phyloP scores from a whole-genome alignment of 73 alveolate genomes.

The Stentor coeruleus region DNA sequence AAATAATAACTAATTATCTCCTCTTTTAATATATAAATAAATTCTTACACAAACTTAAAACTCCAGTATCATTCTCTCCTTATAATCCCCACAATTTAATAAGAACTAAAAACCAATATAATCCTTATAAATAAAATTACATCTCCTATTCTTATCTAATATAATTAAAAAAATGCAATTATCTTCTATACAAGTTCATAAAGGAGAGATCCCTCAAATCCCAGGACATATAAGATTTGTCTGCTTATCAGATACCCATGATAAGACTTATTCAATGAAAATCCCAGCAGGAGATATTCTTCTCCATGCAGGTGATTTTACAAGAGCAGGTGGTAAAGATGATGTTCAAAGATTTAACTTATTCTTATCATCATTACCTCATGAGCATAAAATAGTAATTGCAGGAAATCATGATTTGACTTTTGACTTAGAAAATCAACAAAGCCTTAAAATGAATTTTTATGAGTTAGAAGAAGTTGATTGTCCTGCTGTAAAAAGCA shows the following conservation, averaged over 20 bases:
- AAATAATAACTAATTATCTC: too few relatives aligned
- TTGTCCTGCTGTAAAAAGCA: background rate
- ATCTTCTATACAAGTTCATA: background rate
- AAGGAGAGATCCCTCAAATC: background rate
- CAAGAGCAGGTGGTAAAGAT: slow-evolving; percentile 10
- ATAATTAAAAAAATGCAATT: background rate
- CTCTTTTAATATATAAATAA: too few relatives aligned
- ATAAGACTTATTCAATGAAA: background rate
- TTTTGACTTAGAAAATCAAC: slow-evolving; percentile 29
- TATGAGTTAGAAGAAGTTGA: background rate
- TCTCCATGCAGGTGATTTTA: slow-evolving; percentile 37
- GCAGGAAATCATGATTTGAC: slow-evolving; percentile 45
- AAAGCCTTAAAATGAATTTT: background rate
- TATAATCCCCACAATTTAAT: too few relatives aligned
- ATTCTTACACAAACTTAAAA: too few relatives aligned
- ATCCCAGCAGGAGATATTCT: slow-evolving; percentile 33
- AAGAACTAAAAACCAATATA: too few relatives aligned
- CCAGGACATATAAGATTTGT: slow-evolving; percentile 18
- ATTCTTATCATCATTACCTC: background rate
- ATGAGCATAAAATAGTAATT: slow-evolving; percentile 29
- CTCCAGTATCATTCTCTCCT: too few relatives aligned
- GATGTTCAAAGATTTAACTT: slow-evolving; percentile 12
- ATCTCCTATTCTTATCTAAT: too few relatives aligned
- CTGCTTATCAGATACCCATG: slow-evolving; percentile 37
- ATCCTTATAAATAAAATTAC: too few relatives aligned